A percentile compares a stretch with the other conserved stretches of the same genome.
Conservation (phyloP, 1,139 yeast genomes). For the Pichia norvegensis region DNA sequence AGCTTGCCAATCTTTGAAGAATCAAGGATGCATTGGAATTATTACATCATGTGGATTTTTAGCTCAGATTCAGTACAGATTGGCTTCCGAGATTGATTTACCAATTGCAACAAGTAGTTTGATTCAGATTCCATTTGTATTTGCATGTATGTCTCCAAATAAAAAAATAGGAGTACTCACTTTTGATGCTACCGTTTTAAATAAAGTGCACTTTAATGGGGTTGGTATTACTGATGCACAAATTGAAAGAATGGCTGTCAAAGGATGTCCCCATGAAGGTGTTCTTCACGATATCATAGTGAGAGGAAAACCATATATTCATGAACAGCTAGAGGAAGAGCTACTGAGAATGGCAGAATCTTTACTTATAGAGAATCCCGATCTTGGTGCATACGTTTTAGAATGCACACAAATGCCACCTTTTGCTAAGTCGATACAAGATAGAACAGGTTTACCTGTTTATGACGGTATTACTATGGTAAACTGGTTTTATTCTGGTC, state of each 20-base stretch:
- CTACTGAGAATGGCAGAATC: slow-evolving; percentile 21
- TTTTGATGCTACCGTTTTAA: slow-evolving; percentile 25
- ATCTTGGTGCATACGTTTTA: slow-evolving; percentile 14
- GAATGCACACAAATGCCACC: slow-evolving; percentile 19
- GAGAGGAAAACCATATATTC: slow-evolving; percentile 23
- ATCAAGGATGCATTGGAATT: slow-evolving; percentile 15
- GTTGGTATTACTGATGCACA: slow-evolving; percentile 21
- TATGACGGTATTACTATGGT: slow-evolving; percentile 21
- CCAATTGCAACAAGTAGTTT: slow-evolving; percentile 30
- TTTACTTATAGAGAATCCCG: slow-evolving; percentile 6
- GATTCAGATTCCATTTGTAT: slow-evolving; percentile 27
- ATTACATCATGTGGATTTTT: slow-evolving; percentile 20
- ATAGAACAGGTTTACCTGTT: slow-evolving; percentile 10
- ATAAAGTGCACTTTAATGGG: slow-evolving; percentile 27
- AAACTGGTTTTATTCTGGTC: slow-evolving; percentile 26
- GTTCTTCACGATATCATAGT: slow-evolving; percentile 22
- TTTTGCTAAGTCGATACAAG: slow-evolving; percentile 19
- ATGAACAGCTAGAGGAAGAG: slow-evolving; percentile 24
- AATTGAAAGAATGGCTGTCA: slow-evolving; percentile 19
- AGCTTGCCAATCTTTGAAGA: slow-evolving; percentile 10
- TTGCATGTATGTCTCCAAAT: slow-evolving; percentile 18
- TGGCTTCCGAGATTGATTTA: slow-evolving; percentile 21
- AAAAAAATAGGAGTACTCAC: slow-evolving; percentile 28
- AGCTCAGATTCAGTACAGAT: slow-evolving; percentile 26
- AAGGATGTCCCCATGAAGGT: slow-evolving; percentile 22